These are phyloP conservation scores for Lachancea quebecensis DNA, from an alignment of 805 yeast species.

Conservation along the genomic window DNA sequence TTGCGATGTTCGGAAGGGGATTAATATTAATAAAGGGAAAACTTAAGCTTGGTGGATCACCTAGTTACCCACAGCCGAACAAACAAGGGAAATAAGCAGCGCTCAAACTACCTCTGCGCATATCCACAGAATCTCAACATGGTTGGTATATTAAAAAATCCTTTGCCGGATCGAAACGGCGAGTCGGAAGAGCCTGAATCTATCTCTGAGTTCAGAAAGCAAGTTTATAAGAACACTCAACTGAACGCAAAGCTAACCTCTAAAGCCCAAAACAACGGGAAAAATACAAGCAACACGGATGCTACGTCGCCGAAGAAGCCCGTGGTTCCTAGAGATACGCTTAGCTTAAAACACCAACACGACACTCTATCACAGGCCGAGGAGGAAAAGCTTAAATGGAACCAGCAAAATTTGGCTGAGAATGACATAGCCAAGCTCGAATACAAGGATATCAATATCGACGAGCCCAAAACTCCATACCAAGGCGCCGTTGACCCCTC, in stretches of 20 bases:
- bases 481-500: slow-evolving; percentile 82
- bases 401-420: slow-evolving; percentile 64
- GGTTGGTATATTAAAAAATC: slow-evolving; percentile 53
- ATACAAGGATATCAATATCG: slow-evolving; percentile 46
- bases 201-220: slow-evolving; percentile 45
- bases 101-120: not conserved
- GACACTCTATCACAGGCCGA: slow-evolving; percentile 11
- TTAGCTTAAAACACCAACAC: slow-evolving; percentile 25
- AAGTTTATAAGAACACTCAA: slow-evolving; percentile 74
- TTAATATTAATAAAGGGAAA: too few species aligned
- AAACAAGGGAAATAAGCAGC: not conserved
- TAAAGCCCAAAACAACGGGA: slow-evolving; percentile 5
- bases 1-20: too few species aligned
- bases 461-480: slow-evolving; percentile 93
- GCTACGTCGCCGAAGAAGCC: slow-evolving; percentile 8
- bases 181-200: slow-evolving; percentile 25
- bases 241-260: slow-evolving; percentile 54
- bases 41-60: too few species aligned
- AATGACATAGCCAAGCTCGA: slow-evolving; percentile 65
- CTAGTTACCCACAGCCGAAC: too few species aligned
- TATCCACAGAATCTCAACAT: slow-evolving; percentile 8
- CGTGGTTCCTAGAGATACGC: slow-evolving; percentile 28
- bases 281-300: not conserved
- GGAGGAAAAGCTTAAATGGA: slow-evolving; percentile 65
- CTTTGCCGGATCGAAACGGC: slow-evolving; percentile 27